These are phyloP conservation scores for Trichosporon ovoides DNA, from an alignment of 1,284 basidiomycete genomes.

Conservation along the genomic window DNA sequence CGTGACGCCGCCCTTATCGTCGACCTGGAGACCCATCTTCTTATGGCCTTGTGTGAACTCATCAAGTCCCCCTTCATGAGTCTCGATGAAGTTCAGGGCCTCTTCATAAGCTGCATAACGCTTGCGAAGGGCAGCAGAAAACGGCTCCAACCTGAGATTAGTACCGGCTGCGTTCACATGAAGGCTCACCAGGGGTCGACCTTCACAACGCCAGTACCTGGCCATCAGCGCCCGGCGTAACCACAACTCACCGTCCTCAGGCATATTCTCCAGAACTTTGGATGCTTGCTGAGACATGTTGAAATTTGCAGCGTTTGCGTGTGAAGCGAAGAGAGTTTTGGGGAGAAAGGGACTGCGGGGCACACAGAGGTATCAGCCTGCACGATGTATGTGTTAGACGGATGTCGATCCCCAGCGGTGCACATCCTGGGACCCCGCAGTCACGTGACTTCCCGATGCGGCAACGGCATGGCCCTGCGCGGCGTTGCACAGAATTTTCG, in stretches of 20 bases:
- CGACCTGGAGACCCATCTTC: conserved; percentile 75
- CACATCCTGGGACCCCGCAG: not conserved
- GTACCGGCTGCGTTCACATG: not conserved
- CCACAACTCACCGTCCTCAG: conserved; percentile 7
- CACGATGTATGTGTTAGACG: not conserved
- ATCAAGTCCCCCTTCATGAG: conserved; percentile 81
- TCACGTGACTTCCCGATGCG: not conserved
- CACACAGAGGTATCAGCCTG: not conserved
- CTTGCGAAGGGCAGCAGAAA: conserved; percentile 64
- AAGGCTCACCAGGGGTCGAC: conserved; percentile 42
- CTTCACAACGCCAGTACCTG: conserved; percentile 43
- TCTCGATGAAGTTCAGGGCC: conserved; percentile 68
- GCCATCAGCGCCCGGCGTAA: not conserved
- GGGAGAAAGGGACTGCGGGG: not conserved
- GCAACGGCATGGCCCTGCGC: not conserved
- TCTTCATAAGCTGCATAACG: conserved; percentile 66
- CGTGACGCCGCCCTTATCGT: conserved; percentile 62
- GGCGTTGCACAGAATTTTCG: not conserved
- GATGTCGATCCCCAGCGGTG: conserved; percentile 1
- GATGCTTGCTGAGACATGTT: not conserved
- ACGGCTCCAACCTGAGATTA: conserved; percentile 60
- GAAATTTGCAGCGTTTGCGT: not conserved
- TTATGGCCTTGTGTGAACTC: conserved; percentile 81
- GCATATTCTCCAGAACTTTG: not conserved
- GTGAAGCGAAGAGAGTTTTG: conserved; percentile 4